Base-by-base conservation (phyloP, 2,329 filamentous ascomycete genomes). In the Huntiella bhutanensis region DNA sequence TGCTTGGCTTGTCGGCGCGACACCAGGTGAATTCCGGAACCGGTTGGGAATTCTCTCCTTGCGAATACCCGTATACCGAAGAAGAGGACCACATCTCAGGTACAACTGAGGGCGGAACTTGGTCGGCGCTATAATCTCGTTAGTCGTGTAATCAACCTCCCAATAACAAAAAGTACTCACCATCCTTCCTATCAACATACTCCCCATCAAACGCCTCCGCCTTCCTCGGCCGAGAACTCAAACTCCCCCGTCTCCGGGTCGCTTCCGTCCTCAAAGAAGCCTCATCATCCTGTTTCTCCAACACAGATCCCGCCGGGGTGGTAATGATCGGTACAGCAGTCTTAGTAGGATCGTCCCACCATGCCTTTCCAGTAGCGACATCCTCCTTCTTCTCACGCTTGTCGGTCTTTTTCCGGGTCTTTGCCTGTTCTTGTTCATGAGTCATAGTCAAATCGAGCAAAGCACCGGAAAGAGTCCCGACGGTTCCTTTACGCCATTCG, bases 31-130 rank as follows among this genome's bases (percentile, higher is more conserved):
- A 53, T 58, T 47, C 56, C 59, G 28, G 58, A 60, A 32, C 19
- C 63, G 58, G 22, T 59, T 57, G 0, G 64, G 56, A 41, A 63
- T 56, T 55, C 67, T 65, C 61, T 93, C 75, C 35, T 68, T 69
- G 36, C 80, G 75, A 37, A 94, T 75, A 15, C 92, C 91, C 47
- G 81, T 88, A 59, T 93, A 98, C 50, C 91, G 77, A 52, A 98
- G 65, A 16, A 98, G 65, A 4, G 91, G 91, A 0, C 91, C 91
- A 56, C 88, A 94, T 60, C 86, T 87, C 46, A 98, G 67, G 58
- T 83, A 87, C 34, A 98, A 62, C 3, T 75, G 71, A 16, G 91
- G 91, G 54, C 82, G 82, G 61, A 96, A 98, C 49, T 72, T 71
- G 13, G 82, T 84, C 12, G 73, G 71, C 35, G 64, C 67, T 70